A percentile compares a stretch with the other conserved stretches of the same genome.
Conservation (phyloP, 78 protist species). For the Diacronema lutheri region DNA sequence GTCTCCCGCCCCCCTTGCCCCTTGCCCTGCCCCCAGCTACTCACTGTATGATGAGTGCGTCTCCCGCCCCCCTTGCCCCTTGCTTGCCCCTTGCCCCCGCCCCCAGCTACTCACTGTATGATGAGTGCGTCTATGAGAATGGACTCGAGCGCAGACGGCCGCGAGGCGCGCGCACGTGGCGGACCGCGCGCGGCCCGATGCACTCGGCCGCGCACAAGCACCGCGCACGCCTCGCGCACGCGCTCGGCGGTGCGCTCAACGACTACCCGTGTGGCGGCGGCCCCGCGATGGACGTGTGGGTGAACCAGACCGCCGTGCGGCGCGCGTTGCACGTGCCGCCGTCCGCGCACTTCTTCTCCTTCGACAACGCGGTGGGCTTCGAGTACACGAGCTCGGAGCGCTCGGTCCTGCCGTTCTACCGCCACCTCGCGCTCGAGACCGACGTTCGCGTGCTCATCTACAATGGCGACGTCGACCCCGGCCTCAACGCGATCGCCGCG, state of each 20-base stretch:
- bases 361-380: slow-evolving; percentile 20
- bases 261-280: slow-evolving; percentile 26
- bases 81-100: no score
- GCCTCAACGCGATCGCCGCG: background rate
- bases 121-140: background rate
- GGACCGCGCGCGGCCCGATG: no score
- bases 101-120: background rate
- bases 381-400: background rate
- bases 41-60: no score
- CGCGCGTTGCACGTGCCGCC: slow-evolving; percentile 31
- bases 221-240: background rate
- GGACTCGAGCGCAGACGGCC: background rate
- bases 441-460: slow-evolving; percentile 10
- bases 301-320: background rate
- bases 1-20: no score
- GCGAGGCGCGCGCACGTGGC: no score
- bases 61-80: no score
- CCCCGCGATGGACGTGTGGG: background rate
- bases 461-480: slow-evolving; percentile 37
- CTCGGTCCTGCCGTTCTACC: slow-evolving; percentile 7
- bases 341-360: background rate
- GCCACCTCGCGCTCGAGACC: background rate
- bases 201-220: no score
- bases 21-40: no score
- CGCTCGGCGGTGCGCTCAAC: background rate